Evolutionary conservation across 176 grass and related monocot genomes (phyloP), one percentile per base, ranked within the genome.

Genomic region (Aegilops umbellulata): DNA sequence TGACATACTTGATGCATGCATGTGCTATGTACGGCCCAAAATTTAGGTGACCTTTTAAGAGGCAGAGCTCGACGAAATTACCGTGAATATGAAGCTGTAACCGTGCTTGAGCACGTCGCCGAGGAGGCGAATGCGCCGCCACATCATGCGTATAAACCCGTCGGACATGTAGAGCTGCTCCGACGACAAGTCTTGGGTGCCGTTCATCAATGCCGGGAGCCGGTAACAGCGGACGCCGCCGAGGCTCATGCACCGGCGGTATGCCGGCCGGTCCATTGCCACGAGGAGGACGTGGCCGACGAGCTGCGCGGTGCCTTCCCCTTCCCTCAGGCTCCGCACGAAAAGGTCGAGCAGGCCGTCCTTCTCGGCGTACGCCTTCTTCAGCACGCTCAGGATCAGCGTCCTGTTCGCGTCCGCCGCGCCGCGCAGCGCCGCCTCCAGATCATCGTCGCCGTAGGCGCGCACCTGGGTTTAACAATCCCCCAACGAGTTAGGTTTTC

Each of bases 101-200:
- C 86, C 82, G 72, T 75, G 87, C 66, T 81, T 88, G 69, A 95
- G 85, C 26, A 95, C 87, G 64, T 95, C 83, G 39, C 91, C 76
- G 57, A 95, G 95, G 71, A 97, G 87, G 31, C 41, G 85, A 55
- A 90, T 92, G 44, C 91, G 83, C 10, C 77, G 60, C 95, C 93
- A 95, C 95, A 98, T 93, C 93, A 95, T 92, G 80, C 84, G 89
- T 30, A 93, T 90, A 87, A 95, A 98, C 1, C 89, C 82, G 55
- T 90, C 84, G 23, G 91, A 91, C 95, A 98, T 98, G 87, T 92
- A 98, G 61, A 92, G 81, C 70, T 84, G 91, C 93, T 95, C 95
- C 23, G 82, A 82, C 3, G 91, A 93, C 53, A 98, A 80, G 86
- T 92, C 83, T 60, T 25, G 76, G 23, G 22, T 78, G 58, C 4